Evolutionary conservation across 140 eudicot genomes (phyloP).

Genomic region (Senecio squalidus): DNA sequence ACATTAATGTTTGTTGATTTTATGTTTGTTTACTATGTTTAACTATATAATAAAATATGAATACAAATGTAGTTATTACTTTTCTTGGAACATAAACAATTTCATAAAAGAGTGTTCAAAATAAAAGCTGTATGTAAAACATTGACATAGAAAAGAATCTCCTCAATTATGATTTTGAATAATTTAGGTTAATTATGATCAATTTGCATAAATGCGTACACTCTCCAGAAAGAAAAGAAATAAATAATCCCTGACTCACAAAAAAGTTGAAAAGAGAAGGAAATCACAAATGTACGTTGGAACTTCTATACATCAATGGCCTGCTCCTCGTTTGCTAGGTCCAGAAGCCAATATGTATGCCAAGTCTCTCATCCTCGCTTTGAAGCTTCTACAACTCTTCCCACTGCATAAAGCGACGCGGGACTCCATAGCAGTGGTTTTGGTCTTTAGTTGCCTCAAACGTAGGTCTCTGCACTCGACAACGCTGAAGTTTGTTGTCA

Average conservation of each 20-base stretch:
- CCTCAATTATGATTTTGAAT: background rate
- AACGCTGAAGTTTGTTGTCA: background rate
- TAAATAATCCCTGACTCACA: background rate
- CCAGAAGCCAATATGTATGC: conserved; percentile 10
- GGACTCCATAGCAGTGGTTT: background rate
- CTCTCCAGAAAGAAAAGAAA: background rate
- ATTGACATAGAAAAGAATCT: background rate
- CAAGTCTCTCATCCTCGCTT: background rate
- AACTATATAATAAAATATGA: too few species aligned
- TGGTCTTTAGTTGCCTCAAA: background rate
- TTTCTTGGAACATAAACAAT: too few species aligned
- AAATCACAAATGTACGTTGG: background rate
- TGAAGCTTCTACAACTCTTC: conserved; percentile 2
- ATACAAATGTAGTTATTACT: too few species aligned
- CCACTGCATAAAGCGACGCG: background rate
- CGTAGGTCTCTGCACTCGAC: conserved; percentile 9
- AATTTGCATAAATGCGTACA: background rate
- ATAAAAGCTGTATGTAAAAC: background rate
- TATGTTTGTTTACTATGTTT: too few species aligned
- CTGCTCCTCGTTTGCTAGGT: conserved; percentile 22
- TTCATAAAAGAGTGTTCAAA: too few species aligned
- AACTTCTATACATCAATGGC: background rate
- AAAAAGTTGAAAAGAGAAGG: background rate
- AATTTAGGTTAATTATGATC: background rate
- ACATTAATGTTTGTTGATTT: too few species aligned